Percentiles rank a stretch among this genome's conserved stretches.
phyloP scores from a whole-genome alignment of 352 stramenopile genomes.

The Globisporangium emineosum region DNA sequence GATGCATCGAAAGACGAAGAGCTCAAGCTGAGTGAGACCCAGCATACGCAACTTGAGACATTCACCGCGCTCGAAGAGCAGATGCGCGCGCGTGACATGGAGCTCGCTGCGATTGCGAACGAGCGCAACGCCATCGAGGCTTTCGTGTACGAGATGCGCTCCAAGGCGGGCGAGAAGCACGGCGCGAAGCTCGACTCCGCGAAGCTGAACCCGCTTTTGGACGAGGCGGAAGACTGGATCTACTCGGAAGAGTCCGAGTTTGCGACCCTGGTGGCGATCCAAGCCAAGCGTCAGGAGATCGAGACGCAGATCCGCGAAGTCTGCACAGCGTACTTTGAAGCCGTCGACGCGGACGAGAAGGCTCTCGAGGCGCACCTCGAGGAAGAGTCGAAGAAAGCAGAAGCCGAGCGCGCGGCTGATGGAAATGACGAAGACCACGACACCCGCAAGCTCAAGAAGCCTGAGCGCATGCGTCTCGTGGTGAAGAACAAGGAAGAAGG shows the following conservation, averaged over 20 bases:
- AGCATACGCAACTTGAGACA: conserved; percentile 25
- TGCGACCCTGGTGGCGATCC: conserved; percentile 56
- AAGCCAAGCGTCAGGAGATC: conserved; percentile 51
- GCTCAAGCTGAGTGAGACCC: conserved; percentile 24
- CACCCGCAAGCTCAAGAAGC: conserved; percentile 90
- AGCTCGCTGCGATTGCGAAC: conserved; percentile 68
- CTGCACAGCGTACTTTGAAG: conserved; percentile 69
- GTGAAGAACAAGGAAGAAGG: conserved; percentile 95
- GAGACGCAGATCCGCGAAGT: conserved; percentile 44
- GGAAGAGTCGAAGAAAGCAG: conserved; percentile 65
- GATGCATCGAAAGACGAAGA: not conserved
- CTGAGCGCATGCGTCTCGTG: conserved; percentile 92
- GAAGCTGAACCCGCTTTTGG: conserved; percentile 63
- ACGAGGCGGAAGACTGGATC: conserved; percentile 89
- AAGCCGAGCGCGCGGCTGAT: conserved; percentile 65
- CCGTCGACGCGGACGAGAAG: conserved; percentile 56
- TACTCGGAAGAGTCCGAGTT: conserved; percentile 86
- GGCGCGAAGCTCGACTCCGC: conserved; percentile 64
- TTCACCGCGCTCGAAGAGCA: conserved; percentile 57
- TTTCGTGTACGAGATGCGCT: conserved; percentile 90
- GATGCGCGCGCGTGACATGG: conserved; percentile 70
- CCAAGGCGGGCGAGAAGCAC: conserved; percentile 68
- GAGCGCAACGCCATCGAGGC: conserved; percentile 89
- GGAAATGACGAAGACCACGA: conserved; percentile 90
- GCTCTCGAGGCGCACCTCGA: conserved; percentile 75